Evolutionary conservation across 2,329 filamentous ascomycete genomes (phyloP), one percentile per base, ranked within the genome.

Genomic region (Phymatotrichopsis omnivora): DNA sequence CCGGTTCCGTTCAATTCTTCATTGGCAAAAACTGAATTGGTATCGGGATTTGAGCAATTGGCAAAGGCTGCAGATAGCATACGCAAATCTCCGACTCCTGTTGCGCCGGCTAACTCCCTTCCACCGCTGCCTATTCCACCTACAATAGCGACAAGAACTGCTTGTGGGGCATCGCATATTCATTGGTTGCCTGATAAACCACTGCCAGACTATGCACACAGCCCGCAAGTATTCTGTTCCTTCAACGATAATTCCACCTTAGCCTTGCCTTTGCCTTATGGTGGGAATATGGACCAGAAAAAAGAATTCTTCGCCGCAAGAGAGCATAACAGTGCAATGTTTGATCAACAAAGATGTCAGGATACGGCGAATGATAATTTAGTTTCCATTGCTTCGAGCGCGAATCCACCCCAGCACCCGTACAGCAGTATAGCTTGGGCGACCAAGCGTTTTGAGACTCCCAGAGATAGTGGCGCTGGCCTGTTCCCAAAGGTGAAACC

Each of bases 291-390:
- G 48, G 48, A 51, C 6, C 48, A 45, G 12, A 51, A 51, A 28
- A 51, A 51, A 20, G 48, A 51, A 29, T 51, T 48, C 12, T 51
- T 51, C 37, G 41, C 40, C 10, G 48, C 48, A 10, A 45, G 48
- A 27, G 45, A 51, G 28, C 31, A 40, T 29, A 51, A 51, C 40
- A 45, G 43, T 31, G 14, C 31, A 44, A 17, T 40, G 37, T 39
- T 39, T 43, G 24, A 51, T 45, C 12, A 36, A 40, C 7, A 36
- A 41, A 10, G 41, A 43, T 29, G 33, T n/a, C n/a, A n/a, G n/a
- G n/a, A n/a, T n/a, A n/a, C n/a, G n/a, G n/a, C n/a, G n/a, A n/a
- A n/a, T n/a, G n/a, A n/a, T n/a, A n/a, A n/a, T n/a, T n/a, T n/a
- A n/a, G n/a, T n/a, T n/a, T n/a, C n/a, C n/a, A n/a, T n/a, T n/a